Evolutionary conservation across 129 eudicot genomes (phyloP).

Genomic region (Pulicaria dysenterica): DNA sequence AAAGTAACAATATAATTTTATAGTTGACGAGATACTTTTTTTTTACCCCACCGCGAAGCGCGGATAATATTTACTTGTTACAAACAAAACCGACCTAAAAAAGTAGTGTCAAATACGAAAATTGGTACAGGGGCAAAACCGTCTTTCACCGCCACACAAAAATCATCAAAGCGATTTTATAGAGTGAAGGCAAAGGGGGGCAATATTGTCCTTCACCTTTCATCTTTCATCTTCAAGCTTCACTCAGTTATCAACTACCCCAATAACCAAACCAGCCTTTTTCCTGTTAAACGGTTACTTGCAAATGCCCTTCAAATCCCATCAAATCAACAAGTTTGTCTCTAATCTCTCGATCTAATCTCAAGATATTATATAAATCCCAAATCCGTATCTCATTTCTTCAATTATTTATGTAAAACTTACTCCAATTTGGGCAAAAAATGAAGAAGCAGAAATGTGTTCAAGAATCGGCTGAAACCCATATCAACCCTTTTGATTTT

Average conservation of each 20-base stretch:
- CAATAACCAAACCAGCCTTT: conserved; percentile 38
- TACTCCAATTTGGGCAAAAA: background rate
- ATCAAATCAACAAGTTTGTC: conserved; percentile 5
- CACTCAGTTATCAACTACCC: conserved; percentile 53
- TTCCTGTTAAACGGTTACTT: conserved; percentile 63
- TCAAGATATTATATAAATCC: background rate
- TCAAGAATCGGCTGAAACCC: conserved; percentile 3
- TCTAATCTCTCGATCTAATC: background rate
- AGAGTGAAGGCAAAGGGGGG: conserved; percentile 36
- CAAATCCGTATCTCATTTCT: conserved; percentile 9
- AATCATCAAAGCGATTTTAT: conserved; percentile 22
- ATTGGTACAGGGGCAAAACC: conserved; percentile 31
- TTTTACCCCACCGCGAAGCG: too few species aligned
- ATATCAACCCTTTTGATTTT: conserved; percentile 50
- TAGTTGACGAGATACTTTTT: too few species aligned
- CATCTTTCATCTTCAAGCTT: conserved; percentile 45
- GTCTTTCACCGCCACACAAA: conserved; percentile 22
- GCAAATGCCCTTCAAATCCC: background rate
- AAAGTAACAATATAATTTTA: too few species aligned
- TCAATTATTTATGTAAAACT: background rate
- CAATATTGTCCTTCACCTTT: conserved; percentile 2
- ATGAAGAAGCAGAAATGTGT: conserved; percentile 66
- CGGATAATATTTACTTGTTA: too few species aligned
- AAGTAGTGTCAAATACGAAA: background rate
- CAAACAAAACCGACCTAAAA: too few species aligned